A percentile compares a stretch with the other conserved stretches of the same genome.
Evolutionary conservation across 257 asterid species (phyloP).

Genomic region (Salvia rosmarinus): DNA sequence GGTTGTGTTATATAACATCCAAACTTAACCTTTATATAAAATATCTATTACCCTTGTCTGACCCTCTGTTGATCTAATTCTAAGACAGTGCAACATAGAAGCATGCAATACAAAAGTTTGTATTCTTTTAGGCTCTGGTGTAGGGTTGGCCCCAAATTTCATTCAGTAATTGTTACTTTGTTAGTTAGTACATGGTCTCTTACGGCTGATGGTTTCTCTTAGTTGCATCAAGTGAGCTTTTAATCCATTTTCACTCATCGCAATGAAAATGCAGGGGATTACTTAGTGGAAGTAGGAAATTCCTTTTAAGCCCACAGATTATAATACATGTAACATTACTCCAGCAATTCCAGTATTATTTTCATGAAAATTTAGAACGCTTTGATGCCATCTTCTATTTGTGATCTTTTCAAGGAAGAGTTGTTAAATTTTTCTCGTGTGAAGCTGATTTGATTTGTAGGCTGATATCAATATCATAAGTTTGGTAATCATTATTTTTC

Average conservation of each 20-base stretch:
- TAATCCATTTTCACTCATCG: not conserved
- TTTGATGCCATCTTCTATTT: conserved; percentile 15
- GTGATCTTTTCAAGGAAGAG: conserved; percentile 21
- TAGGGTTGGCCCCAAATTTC: not conserved
- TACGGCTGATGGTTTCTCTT: conserved; percentile 18
- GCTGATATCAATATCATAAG: not conserved
- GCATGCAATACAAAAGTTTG: not conserved
- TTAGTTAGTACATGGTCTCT: not conserved
- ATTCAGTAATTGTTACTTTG: not conserved
- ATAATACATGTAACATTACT: not conserved
- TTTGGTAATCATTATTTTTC: conserved; percentile 26
- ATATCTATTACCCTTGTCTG: not conserved
- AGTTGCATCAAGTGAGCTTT: conserved; percentile 22
- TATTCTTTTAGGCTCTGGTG: no score
- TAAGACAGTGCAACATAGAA: not conserved
- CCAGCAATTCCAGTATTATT: not conserved
- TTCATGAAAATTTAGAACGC: not conserved
- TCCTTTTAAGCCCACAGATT: not conserved
- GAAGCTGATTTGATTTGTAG: not conserved
- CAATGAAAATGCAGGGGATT: conserved; percentile 11
- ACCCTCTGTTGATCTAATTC: not conserved
- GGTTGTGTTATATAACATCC: not conserved
- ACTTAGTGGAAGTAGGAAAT: conserved; percentile 11
- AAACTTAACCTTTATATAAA: not conserved
- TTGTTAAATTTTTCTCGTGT: not conserved